Conservation (phyloP, 2,329 filamentous ascomycete genomes). For the Exserohilum turcica region DNA sequence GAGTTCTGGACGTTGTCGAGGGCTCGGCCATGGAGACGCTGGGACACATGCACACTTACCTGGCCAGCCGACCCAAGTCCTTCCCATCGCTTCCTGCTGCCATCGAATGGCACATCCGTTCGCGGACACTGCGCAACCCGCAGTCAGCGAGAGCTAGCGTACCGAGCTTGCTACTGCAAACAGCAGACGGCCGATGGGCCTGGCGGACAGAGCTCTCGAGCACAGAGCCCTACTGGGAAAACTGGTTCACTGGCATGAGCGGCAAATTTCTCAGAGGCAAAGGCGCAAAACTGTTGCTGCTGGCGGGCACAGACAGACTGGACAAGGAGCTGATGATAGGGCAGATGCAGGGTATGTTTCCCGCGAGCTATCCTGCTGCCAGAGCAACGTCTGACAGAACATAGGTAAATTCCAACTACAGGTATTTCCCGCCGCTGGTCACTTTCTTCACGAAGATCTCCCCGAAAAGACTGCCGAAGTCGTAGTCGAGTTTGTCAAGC, state of each 20-base stretch:
- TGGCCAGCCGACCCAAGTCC: slow-evolving; percentile 76
- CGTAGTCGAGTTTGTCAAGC: slow-evolving; percentile 85
- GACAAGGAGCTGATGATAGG: slow-evolving; percentile 94
- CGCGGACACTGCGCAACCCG: slow-evolving; percentile 81
- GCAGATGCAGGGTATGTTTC: slow-evolving; percentile 85
- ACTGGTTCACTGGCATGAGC: slow-evolving; percentile 88
- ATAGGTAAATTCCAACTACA: slow-evolving; percentile 91
- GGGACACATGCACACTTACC: slow-evolving; percentile 90
- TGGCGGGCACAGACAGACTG: slow-evolving; percentile 86
- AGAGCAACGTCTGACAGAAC: slow-evolving; percentile 26
- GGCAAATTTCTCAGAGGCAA: slow-evolving; percentile 81
- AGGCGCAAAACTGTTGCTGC: slow-evolving; percentile 81
- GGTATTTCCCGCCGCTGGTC: slow-evolving; percentile 91
- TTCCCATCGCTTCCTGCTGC: slow-evolving; percentile 80
- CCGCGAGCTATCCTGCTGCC: background rate
- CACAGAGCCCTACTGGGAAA: slow-evolving; percentile 91
- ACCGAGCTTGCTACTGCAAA: slow-evolving; percentile 71
- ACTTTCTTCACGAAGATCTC: slow-evolving; percentile 95
- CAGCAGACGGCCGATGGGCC: slow-evolving; percentile 60
- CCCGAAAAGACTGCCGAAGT: slow-evolving; percentile 86
- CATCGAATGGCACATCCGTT: slow-evolving; percentile 92
- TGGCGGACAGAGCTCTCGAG: slow-evolving; percentile 85
- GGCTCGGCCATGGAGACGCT: slow-evolving; percentile 93
- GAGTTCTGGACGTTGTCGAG: slow-evolving; percentile 93
- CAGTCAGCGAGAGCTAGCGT: slow-evolving; percentile 87